phyloP scores from a whole-genome alignment of 2,329 filamentous ascomycete species.

The Simplicillium aogashimaense region DNA sequence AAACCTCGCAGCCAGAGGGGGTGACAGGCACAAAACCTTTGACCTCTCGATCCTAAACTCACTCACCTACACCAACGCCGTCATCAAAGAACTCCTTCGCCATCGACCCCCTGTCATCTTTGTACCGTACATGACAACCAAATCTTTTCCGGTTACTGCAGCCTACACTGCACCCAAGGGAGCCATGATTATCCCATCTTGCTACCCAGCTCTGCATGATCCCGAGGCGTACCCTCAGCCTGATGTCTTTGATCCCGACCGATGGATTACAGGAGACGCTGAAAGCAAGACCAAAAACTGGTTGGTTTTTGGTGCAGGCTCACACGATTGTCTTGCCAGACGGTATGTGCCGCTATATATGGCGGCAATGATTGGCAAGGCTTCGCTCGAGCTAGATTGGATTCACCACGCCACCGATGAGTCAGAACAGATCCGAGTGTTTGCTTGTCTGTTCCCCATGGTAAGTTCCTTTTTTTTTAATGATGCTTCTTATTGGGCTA shows the following conservation, averaged over 20 bases:
- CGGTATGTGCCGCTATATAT: conserved; percentile 39
- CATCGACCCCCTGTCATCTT: conserved; percentile 43
- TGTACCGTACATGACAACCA: conserved; percentile 39
- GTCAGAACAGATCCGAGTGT: conserved; percentile 40
- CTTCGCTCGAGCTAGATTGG: conserved; percentile 39
- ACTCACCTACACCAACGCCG: conserved; percentile 39
- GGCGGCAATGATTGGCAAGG: conserved; percentile 43
- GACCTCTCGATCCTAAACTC: conserved; percentile 36
- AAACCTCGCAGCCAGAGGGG: conserved; percentile 31
- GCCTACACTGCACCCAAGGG: conserved; percentile 39
- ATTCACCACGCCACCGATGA: conserved; percentile 33
- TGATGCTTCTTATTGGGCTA: too few relatives aligned
- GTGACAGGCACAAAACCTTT: conserved; percentile 28
- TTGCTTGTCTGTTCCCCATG: conserved; percentile 38
- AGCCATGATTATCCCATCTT: conserved; percentile 38
- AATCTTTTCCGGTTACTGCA: conserved; percentile 34
- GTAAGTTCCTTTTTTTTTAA: too few relatives aligned
- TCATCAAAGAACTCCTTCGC: conserved; percentile 42
- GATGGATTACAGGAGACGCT: conserved; percentile 42
- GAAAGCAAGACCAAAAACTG: conserved; percentile 41
- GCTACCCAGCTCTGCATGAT: conserved; percentile 40
- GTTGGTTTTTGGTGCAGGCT: conserved; percentile 40
- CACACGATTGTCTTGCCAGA: conserved; percentile 39
- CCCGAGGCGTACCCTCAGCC: conserved; percentile 35
- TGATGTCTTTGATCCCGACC: conserved; percentile 36